Evolutionary conservation across 1,139 yeast genomes (phyloP).

Genomic region (Candida albicans): DNA sequence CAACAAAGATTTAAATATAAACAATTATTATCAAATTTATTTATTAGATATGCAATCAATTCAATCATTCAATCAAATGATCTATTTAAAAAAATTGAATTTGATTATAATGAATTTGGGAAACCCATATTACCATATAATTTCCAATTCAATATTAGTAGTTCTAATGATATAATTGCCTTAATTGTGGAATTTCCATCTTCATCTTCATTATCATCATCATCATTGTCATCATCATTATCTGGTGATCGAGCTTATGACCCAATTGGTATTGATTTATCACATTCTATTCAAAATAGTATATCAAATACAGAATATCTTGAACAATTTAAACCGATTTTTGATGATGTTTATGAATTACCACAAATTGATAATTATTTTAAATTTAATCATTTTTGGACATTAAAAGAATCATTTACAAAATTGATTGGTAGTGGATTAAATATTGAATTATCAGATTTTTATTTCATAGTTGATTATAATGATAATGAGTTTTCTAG

Average conservation of each 20-base stretch:
- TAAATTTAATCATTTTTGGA: slow-evolving; percentile 61
- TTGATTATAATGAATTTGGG: slow-evolving; percentile 33
- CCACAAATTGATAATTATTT: slow-evolving; percentile 22
- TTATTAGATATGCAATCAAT: slow-evolving; percentile 29
- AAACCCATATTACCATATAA: slow-evolving; percentile 29
- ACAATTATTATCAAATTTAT: slow-evolving; percentile 23
- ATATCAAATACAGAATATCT: slow-evolving; percentile 35
- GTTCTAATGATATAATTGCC: slow-evolving; percentile 52
- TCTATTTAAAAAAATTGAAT: slow-evolving; percentile 21
- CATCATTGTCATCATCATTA: too few relatives aligned
- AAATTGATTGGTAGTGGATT: slow-evolving; percentile 65
- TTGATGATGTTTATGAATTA: slow-evolving; percentile 40
- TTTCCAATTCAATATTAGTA: slow-evolving; percentile 51
- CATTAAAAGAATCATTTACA: slow-evolving; percentile 69
- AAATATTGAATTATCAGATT: slow-evolving; percentile 46
- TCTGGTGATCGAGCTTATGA: too few relatives aligned
- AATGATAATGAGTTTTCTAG: slow-evolving; percentile 3
- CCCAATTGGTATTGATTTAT: slow-evolving; percentile 62
- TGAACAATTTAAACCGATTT: slow-evolving; percentile 49
- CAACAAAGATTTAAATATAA: slow-evolving; percentile 21
- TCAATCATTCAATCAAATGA: slow-evolving; percentile 12
- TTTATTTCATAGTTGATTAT: slow-evolving; percentile 16
- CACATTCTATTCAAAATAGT: slow-evolving; percentile 48
- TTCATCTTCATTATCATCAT: too few relatives aligned
- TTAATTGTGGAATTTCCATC: slow-evolving; percentile 39